These are phyloP conservation scores for Ophiostoma piceae DNA, from an alignment of 2,329 filamentous ascomycete species.

Conservation along the genomic window DNA sequence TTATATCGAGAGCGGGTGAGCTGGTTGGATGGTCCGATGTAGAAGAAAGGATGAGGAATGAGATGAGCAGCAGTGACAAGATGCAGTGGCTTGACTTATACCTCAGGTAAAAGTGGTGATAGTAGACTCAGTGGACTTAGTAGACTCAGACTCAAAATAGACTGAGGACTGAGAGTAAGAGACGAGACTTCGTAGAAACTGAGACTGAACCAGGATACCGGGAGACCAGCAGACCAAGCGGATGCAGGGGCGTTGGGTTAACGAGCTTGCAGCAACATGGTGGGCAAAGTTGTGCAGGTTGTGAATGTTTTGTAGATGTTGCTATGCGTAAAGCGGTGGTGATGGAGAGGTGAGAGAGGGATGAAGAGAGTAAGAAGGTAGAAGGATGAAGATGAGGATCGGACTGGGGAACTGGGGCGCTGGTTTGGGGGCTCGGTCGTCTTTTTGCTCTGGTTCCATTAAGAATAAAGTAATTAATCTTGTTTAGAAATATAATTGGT, in stretches of 20 bases:
- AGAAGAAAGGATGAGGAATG: not conserved
- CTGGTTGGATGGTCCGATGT: not conserved
- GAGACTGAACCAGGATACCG: no score
- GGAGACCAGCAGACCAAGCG: not conserved
- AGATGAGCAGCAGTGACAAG: not conserved
- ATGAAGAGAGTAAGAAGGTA: not conserved
- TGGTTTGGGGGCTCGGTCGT: not conserved
- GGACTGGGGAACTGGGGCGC: not conserved
- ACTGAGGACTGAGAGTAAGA: not conserved
- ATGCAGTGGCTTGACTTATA: not conserved
- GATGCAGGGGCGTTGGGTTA: not conserved
- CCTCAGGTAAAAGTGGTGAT: no score
- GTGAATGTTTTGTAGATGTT: not conserved
- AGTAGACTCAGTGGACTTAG: no score
- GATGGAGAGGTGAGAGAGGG: not conserved
- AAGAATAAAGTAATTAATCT: not conserved
- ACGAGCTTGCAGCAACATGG: constrained; percentile 14
- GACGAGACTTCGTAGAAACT: no score
- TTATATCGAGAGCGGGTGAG: constrained; percentile 4
- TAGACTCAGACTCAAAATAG: no score
- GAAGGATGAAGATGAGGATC: not conserved
- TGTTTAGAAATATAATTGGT: not conserved
- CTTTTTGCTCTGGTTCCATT: not conserved
- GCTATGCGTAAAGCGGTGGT: not conserved
- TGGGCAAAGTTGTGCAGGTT: not conserved